Conservation (phyloP, 2,329 filamentous ascomycete genomes). For the Curvularia verruculosa region DNA sequence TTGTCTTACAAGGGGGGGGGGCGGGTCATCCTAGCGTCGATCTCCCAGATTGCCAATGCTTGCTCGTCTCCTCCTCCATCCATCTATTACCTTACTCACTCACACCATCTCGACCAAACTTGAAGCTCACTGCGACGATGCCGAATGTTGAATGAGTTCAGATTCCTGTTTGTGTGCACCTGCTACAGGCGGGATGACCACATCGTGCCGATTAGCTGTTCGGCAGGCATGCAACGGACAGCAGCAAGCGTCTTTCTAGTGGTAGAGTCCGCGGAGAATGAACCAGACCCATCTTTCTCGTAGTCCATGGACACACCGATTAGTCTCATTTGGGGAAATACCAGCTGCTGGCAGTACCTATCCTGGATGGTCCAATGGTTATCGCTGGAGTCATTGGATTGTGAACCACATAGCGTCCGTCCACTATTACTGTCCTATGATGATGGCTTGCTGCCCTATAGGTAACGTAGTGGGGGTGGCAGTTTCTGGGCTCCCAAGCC, state of each 20-base stretch:
- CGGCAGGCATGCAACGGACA: slow-evolving; percentile 13
- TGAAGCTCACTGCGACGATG: not conserved
- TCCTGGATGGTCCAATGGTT: slow-evolving; percentile 8
- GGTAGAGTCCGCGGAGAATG: slow-evolving; percentile 22
- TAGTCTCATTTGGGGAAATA: slow-evolving; percentile 24
- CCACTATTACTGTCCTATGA: slow-evolving; percentile 9
- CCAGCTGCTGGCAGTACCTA: slow-evolving; percentile 8
- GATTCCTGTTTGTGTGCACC: slow-evolving; percentile 12
- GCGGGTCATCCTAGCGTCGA: slow-evolving; percentile 24
- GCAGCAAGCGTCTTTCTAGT: slow-evolving; percentile 13
- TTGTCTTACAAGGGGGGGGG: slow-evolving; percentile 5
- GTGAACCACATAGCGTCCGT: slow-evolving; percentile 9
- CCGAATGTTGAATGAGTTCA: not conserved
- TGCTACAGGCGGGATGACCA: slow-evolving; percentile 9
- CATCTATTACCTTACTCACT: not conserved
- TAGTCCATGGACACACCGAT: slow-evolving; percentile 13
- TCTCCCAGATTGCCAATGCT: slow-evolving; percentile 8
- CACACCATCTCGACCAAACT: not conserved
- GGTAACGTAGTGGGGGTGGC: slow-evolving; percentile 1
- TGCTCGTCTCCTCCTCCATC: not conserved
- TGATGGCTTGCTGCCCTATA: slow-evolving; percentile 2
- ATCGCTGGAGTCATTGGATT: slow-evolving; percentile 12
- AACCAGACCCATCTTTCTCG: slow-evolving; percentile 16
- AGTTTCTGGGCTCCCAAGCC: slow-evolving; percentile 1
- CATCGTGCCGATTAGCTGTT: slow-evolving; percentile 11